A percentile compares a stretch with the other conserved stretches of the same genome.
Conservation (phyloP, 2,329 filamentous ascomycete species). For the Metarhizium robertsii region DNA sequence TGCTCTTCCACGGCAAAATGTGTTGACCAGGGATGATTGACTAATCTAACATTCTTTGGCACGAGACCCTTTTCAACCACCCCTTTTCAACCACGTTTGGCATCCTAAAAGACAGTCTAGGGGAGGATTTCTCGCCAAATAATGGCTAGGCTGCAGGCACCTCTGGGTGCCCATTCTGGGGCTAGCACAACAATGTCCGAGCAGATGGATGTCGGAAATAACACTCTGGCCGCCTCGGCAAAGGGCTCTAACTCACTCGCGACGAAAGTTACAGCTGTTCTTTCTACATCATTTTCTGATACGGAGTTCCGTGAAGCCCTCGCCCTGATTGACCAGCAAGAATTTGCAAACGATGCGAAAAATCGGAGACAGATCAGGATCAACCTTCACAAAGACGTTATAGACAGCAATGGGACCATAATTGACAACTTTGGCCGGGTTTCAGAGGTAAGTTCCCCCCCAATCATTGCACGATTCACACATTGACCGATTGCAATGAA, state of each 20-base stretch:
- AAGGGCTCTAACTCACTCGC: constrained; percentile 55
- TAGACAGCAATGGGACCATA: constrained; percentile 84
- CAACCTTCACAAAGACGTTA: constrained; percentile 83
- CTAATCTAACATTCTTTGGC: not conserved
- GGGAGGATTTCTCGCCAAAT: not conserved
- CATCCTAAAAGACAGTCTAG: too few relatives aligned
- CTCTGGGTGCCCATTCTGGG: not conserved
- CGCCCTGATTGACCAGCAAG: constrained; percentile 63
- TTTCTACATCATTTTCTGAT: constrained; percentile 89
- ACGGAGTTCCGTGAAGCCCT: constrained; percentile 83
- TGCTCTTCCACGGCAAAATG: too few relatives aligned
- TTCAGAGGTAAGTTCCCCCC: constrained; percentile 57
- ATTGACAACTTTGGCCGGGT: constrained; percentile 82
- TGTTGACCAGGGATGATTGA: not conserved
- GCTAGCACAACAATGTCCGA: not conserved
- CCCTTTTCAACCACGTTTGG: not conserved
- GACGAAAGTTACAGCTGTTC: constrained; percentile 71
- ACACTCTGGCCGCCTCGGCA: not conserved
- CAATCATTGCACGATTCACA: not conserved
- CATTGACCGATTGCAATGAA: constrained; percentile 16
- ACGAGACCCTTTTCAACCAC: not conserved
- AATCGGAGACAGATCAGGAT: constrained; percentile 70
- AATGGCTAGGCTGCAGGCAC: not conserved
- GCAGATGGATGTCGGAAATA: not conserved
- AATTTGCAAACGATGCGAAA: constrained; percentile 64